These are phyloP conservation scores for Corylus heterophylla DNA, from an alignment of 306 rosid species.

Conservation along the genomic window DNA sequence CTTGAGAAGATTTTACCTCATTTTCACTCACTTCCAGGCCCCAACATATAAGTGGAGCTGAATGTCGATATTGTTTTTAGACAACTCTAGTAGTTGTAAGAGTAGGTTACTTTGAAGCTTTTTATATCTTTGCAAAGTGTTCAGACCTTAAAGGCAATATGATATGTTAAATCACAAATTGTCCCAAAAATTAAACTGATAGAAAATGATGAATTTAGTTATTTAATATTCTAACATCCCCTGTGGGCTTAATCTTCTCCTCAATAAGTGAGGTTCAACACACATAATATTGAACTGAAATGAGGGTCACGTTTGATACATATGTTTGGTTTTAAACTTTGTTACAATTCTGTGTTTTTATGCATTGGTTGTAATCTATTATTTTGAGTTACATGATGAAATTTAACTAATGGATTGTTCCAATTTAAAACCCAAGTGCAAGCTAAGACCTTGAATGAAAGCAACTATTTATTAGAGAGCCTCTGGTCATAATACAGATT, in stretches of 20 bases:
- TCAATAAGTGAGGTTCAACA: too few relatives aligned
- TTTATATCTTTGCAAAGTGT: not conserved
- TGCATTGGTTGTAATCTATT: not conserved
- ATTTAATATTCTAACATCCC: too few relatives aligned
- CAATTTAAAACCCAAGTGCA: not conserved
- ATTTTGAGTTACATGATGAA: not conserved
- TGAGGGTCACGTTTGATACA: not conserved
- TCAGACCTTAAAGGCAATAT: not conserved
- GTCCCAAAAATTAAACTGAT: too few relatives aligned
- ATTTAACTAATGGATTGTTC: not conserved
- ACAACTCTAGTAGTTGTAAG: constrained; percentile 1
- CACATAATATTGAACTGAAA: too few relatives aligned
- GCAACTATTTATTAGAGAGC: not conserved
- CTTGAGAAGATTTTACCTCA: not conserved
- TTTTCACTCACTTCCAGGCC: not conserved
- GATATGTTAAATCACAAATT: too few relatives aligned
- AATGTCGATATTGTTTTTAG: not conserved
- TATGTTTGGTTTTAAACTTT: not conserved
- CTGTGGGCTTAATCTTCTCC: too few relatives aligned
- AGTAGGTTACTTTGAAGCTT: not conserved
- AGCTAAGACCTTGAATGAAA: not conserved
- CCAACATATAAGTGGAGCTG: not conserved
- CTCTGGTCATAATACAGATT: not conserved
- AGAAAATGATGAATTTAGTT: too few relatives aligned
- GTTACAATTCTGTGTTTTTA: not conserved